These are phyloP conservation scores for Monascus ruber DNA, from an alignment of 2,329 filamentous ascomycete species.

Conservation along the genomic window DNA sequence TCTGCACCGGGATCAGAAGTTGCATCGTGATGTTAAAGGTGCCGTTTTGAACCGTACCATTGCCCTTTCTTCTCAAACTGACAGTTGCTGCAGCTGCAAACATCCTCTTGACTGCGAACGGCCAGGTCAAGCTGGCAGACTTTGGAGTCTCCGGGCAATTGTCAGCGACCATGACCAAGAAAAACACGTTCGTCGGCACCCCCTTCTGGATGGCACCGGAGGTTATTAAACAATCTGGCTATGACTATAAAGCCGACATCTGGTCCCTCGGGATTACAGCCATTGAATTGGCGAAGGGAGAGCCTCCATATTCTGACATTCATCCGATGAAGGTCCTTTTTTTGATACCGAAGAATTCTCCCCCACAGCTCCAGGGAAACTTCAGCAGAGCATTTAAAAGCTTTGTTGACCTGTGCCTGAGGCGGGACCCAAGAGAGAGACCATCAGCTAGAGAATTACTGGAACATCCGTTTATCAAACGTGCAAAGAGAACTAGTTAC, in stretches of 20 bases:
- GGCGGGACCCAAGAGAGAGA: constrained; percentile 78
- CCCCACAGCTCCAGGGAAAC: constrained; percentile 68
- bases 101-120: constrained; percentile 74
- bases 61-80: constrained; percentile 3
- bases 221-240: constrained; percentile 95
- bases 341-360: constrained; percentile 86
- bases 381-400: constrained; percentile 78
- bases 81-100: constrained; percentile 62
- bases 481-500: constrained; percentile 92
- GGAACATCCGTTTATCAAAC: constrained; percentile 79
- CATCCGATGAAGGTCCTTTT: constrained; percentile 98
- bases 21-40: constrained; percentile 96
- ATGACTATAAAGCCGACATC: constrained; percentile 95
- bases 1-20: constrained; percentile 85
- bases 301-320: constrained; percentile 90
- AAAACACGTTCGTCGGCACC: constrained; percentile 96
- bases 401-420: constrained; percentile 71
- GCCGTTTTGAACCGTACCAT: constrained; percentile 7
- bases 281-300: constrained; percentile 79
- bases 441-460: constrained; percentile 79
- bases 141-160: constrained; percentile 95
- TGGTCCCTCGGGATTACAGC: constrained; percentile 96
- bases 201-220: constrained; percentile 99
- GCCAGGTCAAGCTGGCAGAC: constrained; percentile 93
- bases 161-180: constrained; percentile 97